phyloP scores from a whole-genome alignment of 2,329 filamentous ascomycete genomes.

The Helotiales sp. region DNA sequence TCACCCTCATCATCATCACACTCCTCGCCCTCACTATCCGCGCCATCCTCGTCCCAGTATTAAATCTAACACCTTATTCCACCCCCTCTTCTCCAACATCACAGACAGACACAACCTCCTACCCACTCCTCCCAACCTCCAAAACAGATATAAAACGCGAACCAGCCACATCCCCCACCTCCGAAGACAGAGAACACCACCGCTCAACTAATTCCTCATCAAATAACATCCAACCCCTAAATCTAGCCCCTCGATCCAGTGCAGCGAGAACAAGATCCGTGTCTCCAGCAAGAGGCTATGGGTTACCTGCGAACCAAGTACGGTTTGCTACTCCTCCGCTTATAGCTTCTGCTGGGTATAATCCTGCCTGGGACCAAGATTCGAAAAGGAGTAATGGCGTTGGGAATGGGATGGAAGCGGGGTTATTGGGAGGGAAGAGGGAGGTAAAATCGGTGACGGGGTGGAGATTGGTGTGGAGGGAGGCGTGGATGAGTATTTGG shows the following conservation, averaged over 20 bases:
- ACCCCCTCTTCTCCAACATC: neutral
- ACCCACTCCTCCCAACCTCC: conserved; percentile 25
- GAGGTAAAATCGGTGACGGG: conserved; percentile 28
- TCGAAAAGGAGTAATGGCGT: conserved; percentile 4
- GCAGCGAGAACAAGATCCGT: conserved; percentile 30
- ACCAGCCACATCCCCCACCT: conserved; percentile 2
- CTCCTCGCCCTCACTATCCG: conserved; percentile 52
- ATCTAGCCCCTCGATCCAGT: conserved; percentile 29
- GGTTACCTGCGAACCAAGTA: conserved; percentile 26
- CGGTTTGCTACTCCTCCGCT: conserved; percentile 23
- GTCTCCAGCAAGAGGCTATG: conserved; percentile 33
- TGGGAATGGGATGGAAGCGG: neutral
- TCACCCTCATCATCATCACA: conserved; percentile 56
- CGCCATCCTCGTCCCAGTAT: conserved; percentile 56
- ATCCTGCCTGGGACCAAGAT: conserved; percentile 6
- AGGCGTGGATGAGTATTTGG: conserved; percentile 62
- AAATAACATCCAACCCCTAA: conserved; percentile 21
- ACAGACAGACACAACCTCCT: neutral
- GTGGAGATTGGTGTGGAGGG: conserved; percentile 51
- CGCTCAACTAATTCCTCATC: conserved; percentile 32
- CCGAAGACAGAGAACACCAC: neutral
- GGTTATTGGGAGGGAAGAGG: neutral
- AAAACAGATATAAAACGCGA: conserved; percentile 23
- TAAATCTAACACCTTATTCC: conserved; percentile 43
- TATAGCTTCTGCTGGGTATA: conserved; percentile 15